Evolutionary conservation across 1,284 basidiomycete species (phyloP).

Genomic region (Ustilago esculenta): DNA sequence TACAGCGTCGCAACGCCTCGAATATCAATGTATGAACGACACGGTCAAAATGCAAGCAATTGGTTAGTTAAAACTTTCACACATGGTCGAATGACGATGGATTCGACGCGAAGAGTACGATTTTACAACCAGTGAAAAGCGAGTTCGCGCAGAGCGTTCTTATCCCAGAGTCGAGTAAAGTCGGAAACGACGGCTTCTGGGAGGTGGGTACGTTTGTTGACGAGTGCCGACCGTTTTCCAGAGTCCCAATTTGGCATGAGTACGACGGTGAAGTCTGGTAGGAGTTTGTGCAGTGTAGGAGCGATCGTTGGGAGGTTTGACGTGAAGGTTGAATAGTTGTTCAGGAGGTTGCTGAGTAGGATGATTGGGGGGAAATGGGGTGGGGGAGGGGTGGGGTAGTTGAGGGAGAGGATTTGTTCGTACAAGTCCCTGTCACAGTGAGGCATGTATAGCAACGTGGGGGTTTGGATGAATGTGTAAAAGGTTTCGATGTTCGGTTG

Average conservation of each 20-base stretch:
- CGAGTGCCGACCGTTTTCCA: background rate
- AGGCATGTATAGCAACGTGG: conserved; percentile 40
- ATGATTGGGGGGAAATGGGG: background rate
- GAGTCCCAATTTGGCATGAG: conserved; percentile 18
- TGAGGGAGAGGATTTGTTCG: conserved; percentile 20
- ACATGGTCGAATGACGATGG: too few species aligned
- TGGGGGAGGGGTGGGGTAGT: background rate
- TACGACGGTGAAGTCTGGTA: background rate
- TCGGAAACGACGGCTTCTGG: background rate
- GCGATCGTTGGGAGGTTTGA: background rate
- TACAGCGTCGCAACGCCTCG: too few species aligned
- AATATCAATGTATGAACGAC: too few species aligned
- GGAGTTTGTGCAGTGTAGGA: conserved; percentile 2
- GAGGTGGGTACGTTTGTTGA: background rate
- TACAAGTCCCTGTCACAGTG: conserved; percentile 39
- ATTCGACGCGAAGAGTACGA: too few species aligned
- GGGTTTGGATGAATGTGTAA: conserved; percentile 2
- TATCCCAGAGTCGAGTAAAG: conserved; percentile 11
- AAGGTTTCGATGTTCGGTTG: background rate
- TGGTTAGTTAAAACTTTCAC: too few species aligned
- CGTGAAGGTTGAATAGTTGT: conserved; percentile 8
- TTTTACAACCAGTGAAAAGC: conserved; percentile 30
- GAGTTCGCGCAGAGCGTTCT: conserved; percentile 29
- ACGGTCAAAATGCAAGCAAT: too few species aligned
- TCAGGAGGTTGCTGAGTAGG: conserved; percentile 24